Base-by-base conservation (phyloP, 208 protist species). In the Trypanosoma melophagium region DNA sequence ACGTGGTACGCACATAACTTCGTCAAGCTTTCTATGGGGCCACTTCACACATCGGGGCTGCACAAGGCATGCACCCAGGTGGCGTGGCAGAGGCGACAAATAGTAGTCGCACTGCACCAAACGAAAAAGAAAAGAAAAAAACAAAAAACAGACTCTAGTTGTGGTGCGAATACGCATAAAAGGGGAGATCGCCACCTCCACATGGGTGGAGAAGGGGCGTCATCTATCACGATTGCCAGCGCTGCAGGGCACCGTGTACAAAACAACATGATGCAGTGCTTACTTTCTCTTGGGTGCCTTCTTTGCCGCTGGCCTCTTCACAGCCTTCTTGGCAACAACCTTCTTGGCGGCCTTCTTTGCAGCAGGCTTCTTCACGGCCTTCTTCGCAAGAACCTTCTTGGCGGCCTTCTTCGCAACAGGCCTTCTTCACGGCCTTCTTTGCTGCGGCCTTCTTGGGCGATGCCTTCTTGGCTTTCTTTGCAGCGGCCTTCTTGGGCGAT, bases 321-420 rank as follows among this genome's bases (percentile, higher is more conserved):
- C 40, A 44, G 40, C 40, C 40, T 44, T 44, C 12, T 44, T 44
- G 7, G 12, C 59, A 25, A n/a, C n/a, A n/a, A n/a, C n/a, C n/a
- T n/a, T n/a, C n/a, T n/a, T n/a, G n/a, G n/a, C n/a, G n/a, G 51
- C 28, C 51, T 72, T 71, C 58, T 73, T 72, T n/a, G 65, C n/a
- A 19, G 51, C 72, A 45, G 60, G 58, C 76, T 85, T 84, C 62
- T 61, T 71, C 0, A 62, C 71, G 7, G 53, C 16, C 28, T 58
- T 58, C 53, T 58, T 58, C 9, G 53, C n/a, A n/a, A n/a, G n/a
- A n/a, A n/a, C n/a, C 76, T 80, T 80, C 45, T 44, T 44, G 8
- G 12, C 40, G 12, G 12, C 53, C 24, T 58, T 58, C 53, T 58
- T 58, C 4, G 53, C 16, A 7, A 16, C 10, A 9, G 7, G 40